Percentiles rank a stretch among this genome's conserved stretches.
Conservation (phyloP, 306 rosid species). For the Medicago arabica region DNA sequence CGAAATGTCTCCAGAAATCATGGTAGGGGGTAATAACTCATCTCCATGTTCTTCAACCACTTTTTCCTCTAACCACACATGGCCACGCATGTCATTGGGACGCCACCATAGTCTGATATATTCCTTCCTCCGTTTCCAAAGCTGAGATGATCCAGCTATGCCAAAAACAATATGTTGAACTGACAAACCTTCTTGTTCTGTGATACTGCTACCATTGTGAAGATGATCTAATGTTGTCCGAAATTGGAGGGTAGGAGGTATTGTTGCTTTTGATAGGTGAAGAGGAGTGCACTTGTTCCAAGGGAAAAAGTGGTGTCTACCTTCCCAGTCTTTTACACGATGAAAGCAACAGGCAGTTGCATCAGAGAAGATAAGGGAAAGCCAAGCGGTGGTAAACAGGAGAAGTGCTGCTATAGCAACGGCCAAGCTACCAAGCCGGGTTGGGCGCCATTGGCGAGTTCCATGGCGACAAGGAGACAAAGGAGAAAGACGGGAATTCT, state of each 20-base stretch:
- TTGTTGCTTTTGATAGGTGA: constrained; percentile 22
- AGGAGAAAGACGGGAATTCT: constrained; percentile 44
- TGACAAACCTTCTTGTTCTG: constrained; percentile 49
- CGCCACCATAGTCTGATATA: constrained; percentile 80
- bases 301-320: constrained; percentile 44
- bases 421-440: constrained; percentile 51
- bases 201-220: constrained; percentile 38
- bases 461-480: constrained; percentile 41
- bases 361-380: constrained; percentile 67
- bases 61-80: constrained; percentile 79
- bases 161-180: constrained; percentile 71
- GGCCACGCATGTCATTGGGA: constrained; percentile 70
- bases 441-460: constrained; percentile 54
- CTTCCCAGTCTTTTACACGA: constrained; percentile 55
- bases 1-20: constrained; percentile 76
- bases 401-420: constrained; percentile 66
- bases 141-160: constrained; percentile 76
- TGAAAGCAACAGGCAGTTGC: constrained; percentile 57
- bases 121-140: constrained; percentile 73
- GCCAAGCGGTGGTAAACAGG: constrained; percentile 67
- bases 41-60: constrained; percentile 54
- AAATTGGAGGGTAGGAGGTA: constrained; percentile 33
- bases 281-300: constrained; percentile 49
- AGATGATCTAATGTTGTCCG: constrained; percentile 2
- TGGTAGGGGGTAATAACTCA: constrained; percentile 57